Evolutionary conservation across 1,284 basidiomycete species (phyloP), one percentile per base, ranked within the genome.

Genomic region (Sporisorium iseilematis-ciliati): DNA sequence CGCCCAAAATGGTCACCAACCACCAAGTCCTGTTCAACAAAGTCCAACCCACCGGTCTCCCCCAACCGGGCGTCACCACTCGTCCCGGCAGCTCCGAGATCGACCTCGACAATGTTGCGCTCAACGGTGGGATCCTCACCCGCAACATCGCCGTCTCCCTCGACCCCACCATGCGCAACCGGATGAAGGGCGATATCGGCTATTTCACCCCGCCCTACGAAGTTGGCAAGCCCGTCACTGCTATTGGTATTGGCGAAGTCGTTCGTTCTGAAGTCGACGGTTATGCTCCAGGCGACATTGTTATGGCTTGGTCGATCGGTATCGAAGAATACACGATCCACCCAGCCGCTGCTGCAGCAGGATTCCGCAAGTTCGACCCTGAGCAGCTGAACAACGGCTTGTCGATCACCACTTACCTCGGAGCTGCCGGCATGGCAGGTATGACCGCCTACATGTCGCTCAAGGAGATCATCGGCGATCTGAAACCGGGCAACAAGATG

Each of bases 391-490:
- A 40, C 8, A 65, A 58, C 18, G 69, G 74, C 18, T 59, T 77
- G 25, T 56, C 58, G 8, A 66, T 82, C 52, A 76, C 73, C 31
- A 82, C 78, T 38, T 85, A 80, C 65, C 78, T 86, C 14, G 85
- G 85, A 16, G 81, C 80, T 0, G 73, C 85, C 1, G 86, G 86
- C 26, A 83, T 83, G 80, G 63, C 82, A 4, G 79, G 83, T 10
- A 80, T 85, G 78, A 86, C 86, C 0, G 86, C 84, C 18, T 79
- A 70, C 51, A 65, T 63, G 56, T 55, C 85, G 73, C 60, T 86
- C 49, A 70, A 77, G 61, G 79, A 73, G 40, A 72, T 79, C 63
- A 58, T 76, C 43, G 79, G 78, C 49, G 70, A 79, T 31, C 50
- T 77, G 6, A 74, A 79, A 42, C 33, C 71, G 5, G 78, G 77